phyloP scores from a whole-genome alignment of 768 basidiomycete genomes.

The Lentinula edodes region DNA sequence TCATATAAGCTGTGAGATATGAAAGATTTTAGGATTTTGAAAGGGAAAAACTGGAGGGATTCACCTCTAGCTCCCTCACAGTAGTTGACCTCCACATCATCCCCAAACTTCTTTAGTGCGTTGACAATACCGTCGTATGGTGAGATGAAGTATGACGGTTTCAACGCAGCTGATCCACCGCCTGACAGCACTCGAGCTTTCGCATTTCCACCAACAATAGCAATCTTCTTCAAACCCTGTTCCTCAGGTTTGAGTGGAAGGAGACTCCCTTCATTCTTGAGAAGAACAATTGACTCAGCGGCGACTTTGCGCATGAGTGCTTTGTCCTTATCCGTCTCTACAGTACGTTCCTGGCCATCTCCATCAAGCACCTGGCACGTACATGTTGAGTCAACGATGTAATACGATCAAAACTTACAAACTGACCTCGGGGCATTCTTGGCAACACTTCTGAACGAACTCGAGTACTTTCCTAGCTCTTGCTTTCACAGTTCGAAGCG shows the following conservation, averaged over 20 bases:
- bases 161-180: conserved; percentile 69
- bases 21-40: neutral
- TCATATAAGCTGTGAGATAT: conserved; percentile 46
- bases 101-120: conserved; percentile 35
- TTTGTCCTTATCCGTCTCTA: conserved; percentile 57
- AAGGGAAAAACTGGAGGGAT: conserved; percentile 11
- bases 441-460: conserved; percentile 64
- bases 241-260: conserved; percentile 44
- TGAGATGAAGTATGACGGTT: conserved; percentile 69
- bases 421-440: conserved; percentile 57
- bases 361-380: conserved; percentile 55
- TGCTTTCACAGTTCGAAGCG: conserved; percentile 56
- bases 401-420: neutral
- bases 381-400: neutral
- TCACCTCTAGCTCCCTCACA: conserved; percentile 66
- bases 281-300: conserved; percentile 63
- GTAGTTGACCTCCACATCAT: conserved; percentile 51
- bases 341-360: conserved; percentile 59
- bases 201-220: conserved; percentile 71
- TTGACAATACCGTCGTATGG: conserved; percentile 73
- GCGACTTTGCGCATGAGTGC: conserved; percentile 63
- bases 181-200: conserved; percentile 59
- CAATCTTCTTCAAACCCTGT: conserved; percentile 54
- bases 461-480: conserved; percentile 64
- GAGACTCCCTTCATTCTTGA: conserved; percentile 59